A percentile compares a stretch with the other conserved stretches of the same genome.
Conservation (phyloP, 495 filamentous ascomycete genomes). For the Amorphotheca resinae region DNA sequence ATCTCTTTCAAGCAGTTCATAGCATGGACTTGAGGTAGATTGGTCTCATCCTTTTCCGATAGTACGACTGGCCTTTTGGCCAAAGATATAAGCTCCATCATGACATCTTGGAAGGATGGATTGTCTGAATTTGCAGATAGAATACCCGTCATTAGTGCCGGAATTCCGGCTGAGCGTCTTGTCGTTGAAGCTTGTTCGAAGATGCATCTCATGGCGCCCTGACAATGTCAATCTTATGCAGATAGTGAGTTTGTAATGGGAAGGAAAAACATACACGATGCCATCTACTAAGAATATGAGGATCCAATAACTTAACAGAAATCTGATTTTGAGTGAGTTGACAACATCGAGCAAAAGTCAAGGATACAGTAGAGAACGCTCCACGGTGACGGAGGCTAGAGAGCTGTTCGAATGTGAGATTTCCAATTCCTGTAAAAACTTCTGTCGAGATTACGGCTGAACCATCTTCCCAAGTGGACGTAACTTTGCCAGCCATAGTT, state of each 20-base stretch:
- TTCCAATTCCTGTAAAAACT: conserved; percentile 47
- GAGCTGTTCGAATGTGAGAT: conserved; percentile 66
- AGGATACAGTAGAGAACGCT: conserved; percentile 85
- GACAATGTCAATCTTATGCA: background rate
- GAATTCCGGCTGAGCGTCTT: conserved; percentile 82
- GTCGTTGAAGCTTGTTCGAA: conserved; percentile 67
- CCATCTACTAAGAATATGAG: conserved; percentile 39
- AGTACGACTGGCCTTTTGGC: conserved; percentile 38
- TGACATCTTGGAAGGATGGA: conserved; percentile 39
- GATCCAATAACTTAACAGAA: conserved; percentile 20
- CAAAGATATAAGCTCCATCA: conserved; percentile 36
- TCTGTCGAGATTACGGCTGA: conserved; percentile 26
- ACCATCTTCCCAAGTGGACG: conserved; percentile 20
- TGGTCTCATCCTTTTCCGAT: conserved; percentile 44
- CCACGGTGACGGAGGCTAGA: conserved; percentile 78
- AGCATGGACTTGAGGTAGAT: conserved; percentile 84
- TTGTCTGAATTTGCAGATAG: conserved; percentile 41
- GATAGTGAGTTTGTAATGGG: background rate
- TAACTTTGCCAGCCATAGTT: conserved; percentile 35
- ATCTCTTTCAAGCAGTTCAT: conserved; percentile 84
- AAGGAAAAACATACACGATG: conserved; percentile 46
- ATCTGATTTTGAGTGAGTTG: conserved; percentile 33
- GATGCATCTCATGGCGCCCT: conserved; percentile 53
- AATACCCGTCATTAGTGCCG: conserved; percentile 69
- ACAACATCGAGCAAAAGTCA: conserved; percentile 75